Base-by-base conservation (phyloP, 371 early-diverging fungal species). In the Sporodiniella umbellata region DNA sequence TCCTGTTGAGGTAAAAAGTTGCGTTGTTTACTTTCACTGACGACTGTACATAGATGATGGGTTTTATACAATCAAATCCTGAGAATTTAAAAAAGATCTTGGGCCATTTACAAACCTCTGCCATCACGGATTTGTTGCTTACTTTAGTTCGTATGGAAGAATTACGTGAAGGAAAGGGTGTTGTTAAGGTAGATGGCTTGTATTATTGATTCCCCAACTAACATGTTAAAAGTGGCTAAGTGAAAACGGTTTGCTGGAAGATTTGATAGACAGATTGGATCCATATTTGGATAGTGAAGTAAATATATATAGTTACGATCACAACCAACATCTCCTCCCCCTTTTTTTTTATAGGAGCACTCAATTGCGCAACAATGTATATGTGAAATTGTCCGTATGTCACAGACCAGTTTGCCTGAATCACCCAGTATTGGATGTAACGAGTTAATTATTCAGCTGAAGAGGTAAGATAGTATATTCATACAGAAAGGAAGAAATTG, bases 131-230 rank as follows among this genome's bases (percentile, higher is more conserved):
- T 58, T 70, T 96, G 26, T 64, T 94, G 37, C 78, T 96, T 38
- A 95, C 92, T 53, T 73, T 96, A 15, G 87, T 95, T 47, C 90
- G 91, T 59, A 69, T 93, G 54, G 94, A 93, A 49, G 96, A 95
- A 58, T 64, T 90, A 21, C 84, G 88, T 4, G 88, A 91, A 49
- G 94, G 88, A 6, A 80, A 73, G 43, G 90, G 91, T 12, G 72
- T 86, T 39, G 82, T 90, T 21, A 79, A 83, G 79, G 89, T 89
- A 56, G 31, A 54, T 15, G n/a, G 44, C 8, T 40, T 21, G 30
- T 25, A 40, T 11, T 10, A 23, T 24, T 8, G 3, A 37, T 11
- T 14, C n/a, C 14, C 21, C 1, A 15, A 31, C 35, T 23, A 28
- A 6, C 28, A 10, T 8, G 11, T 48, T 23, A 30, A 12, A 45